Percentiles rank a stretch among this genome's conserved stretches.
These are phyloP conservation scores for Fulvia fulva DNA, from an alignment of 2,329 filamentous ascomycete genomes.

Conservation along the genomic window DNA sequence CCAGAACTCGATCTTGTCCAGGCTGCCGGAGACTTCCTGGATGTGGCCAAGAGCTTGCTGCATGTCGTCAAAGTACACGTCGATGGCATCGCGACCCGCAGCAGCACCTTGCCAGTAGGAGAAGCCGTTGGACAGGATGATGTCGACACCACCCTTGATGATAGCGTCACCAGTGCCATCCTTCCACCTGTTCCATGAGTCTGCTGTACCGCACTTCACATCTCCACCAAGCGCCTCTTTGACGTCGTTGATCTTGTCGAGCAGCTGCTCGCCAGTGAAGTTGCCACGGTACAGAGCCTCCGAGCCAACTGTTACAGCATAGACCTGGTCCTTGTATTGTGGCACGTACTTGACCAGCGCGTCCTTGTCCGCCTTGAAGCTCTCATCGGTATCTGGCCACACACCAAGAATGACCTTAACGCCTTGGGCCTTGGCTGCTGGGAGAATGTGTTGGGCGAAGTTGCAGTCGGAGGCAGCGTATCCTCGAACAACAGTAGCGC, in stretches of 20 bases:
- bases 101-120: constrained; percentile 64
- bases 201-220: constrained; percentile 62
- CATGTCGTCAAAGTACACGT: constrained; percentile 65
- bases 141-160: constrained; percentile 56
- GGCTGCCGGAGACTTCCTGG: constrained; percentile 53
- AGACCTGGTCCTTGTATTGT: constrained; percentile 56
- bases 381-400: constrained; percentile 63
- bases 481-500: constrained; percentile 57
- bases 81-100: constrained; percentile 50
- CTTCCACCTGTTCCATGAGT: constrained; percentile 69
- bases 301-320: constrained; percentile 67
- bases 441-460: constrained; percentile 58
- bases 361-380: constrained; percentile 57
- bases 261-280: constrained; percentile 58
- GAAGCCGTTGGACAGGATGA: constrained; percentile 66
- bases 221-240: constrained; percentile 51
- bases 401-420: constrained; percentile 68
- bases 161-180: constrained; percentile 65
- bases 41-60: constrained; percentile 61
- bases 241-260: constrained; percentile 59
- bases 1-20: constrained; percentile 59
- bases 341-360: constrained; percentile 51
- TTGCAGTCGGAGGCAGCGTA: constrained; percentile 67
- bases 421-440: constrained; percentile 60
- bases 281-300: constrained; percentile 67